Conservation (phyloP, 169 alveolate species). For the Hammondia hammondi region DNA sequence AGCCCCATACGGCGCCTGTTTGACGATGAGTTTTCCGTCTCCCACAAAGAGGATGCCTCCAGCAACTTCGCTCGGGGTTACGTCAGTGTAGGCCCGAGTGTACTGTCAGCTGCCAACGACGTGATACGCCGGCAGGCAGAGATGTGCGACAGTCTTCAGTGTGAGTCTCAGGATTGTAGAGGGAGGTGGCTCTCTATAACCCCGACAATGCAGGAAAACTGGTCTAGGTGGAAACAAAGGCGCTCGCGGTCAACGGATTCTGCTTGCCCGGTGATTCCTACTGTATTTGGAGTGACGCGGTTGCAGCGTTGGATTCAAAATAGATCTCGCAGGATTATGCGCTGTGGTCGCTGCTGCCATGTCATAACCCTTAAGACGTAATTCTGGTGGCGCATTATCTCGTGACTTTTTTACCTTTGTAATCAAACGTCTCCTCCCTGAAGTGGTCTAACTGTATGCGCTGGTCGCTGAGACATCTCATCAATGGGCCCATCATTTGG, state of each 20-base stretch:
- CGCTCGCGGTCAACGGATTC: not conserved
- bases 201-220: not conserved
- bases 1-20: constrained; percentile 27
- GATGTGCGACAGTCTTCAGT: constrained; percentile 28
- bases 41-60: constrained; percentile 42
- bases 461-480: too few relatives aligned
- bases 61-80: constrained; percentile 45
- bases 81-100: constrained; percentile 5
- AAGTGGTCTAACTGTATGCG: not conserved
- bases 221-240: not conserved
- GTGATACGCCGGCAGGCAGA: constrained; percentile 43
- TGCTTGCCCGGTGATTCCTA: not conserved
- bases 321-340: too few relatives aligned
- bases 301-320: too few relatives aligned
- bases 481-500: too few relatives aligned
- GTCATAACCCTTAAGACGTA: too few relatives aligned
- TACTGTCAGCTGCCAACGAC: not conserved
- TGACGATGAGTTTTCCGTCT: not conserved
- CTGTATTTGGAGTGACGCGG: too few relatives aligned
- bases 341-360: too few relatives aligned
- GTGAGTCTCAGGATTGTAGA: not conserved
- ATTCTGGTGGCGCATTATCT: too few relatives aligned
- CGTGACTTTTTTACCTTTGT: too few relatives aligned
- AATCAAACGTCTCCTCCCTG: too few relatives aligned
- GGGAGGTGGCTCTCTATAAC: not conserved